Percentiles rank a stretch among this genome's conserved stretches.
Evolutionary conservation across 352 stramenopile species (phyloP).

Genomic region (Chrysophaeum taylorii): DNA sequence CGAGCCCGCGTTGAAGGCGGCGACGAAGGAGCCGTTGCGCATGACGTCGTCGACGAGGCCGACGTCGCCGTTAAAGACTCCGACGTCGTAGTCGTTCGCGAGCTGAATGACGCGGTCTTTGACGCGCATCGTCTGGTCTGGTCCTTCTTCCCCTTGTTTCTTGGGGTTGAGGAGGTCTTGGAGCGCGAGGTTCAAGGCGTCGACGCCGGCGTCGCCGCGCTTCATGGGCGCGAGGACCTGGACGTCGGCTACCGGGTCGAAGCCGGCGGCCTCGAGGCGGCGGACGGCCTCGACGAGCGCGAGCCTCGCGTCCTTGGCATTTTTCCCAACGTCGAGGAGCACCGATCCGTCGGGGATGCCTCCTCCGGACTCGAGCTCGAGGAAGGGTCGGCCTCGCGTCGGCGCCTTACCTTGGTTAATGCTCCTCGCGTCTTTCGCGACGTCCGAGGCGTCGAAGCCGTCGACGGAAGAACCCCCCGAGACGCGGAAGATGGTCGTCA

Average conservation of each 20-base stretch:
- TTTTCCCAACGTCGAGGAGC: background rate
- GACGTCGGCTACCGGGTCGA: constrained; percentile 21
- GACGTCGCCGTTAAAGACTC: constrained; percentile 27
- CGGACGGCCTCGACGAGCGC: background rate
- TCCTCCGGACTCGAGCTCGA: background rate
- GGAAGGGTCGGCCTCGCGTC: background rate
- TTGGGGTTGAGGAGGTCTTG: constrained; percentile 18
- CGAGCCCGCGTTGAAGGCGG: background rate
- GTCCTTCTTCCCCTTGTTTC: background rate
- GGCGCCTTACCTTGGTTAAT: constrained; percentile 13
- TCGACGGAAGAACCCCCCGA: background rate
- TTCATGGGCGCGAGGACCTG: constrained; percentile 28
- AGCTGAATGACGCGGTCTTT: constrained; percentile 26
- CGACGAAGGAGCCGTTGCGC: background rate
- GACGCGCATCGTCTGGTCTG: background rate
- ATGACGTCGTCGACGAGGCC: constrained; percentile 18
- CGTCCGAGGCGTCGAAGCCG: background rate
- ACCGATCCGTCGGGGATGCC: background rate
- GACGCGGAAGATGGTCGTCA: constrained; percentile 17
- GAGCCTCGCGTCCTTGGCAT: background rate
- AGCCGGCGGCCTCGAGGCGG: background rate
- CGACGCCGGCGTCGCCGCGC: constrained; percentile 16
- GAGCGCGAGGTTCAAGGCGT: constrained; percentile 13
- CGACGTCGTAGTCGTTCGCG: constrained; percentile 25
- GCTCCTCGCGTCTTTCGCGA: background rate